A percentile compares a stretch with the other conserved stretches of the same genome.
Evolutionary conservation across 2,329 filamentous ascomycete species (phyloP).

Genomic region (Fusarium sp.): DNA sequence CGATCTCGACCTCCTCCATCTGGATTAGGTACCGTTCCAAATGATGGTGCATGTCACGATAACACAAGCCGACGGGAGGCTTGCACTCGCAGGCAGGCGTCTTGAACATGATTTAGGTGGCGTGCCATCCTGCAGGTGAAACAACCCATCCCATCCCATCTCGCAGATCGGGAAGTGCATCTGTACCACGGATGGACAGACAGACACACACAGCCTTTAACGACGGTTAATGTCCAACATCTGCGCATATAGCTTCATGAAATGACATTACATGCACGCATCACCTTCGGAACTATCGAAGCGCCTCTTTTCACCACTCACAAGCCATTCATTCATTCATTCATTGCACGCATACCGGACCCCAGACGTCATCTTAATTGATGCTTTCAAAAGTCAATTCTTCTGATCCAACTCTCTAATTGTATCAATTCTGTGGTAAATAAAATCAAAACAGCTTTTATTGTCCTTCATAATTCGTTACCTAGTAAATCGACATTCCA

Average conservation of each 20-base stretch:
- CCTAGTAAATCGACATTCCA: conserved; percentile 50
- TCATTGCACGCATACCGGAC: neutral
- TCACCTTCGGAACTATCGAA: neutral
- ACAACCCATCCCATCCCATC: conserved; percentile 4
- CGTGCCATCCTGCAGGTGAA: conserved; percentile 1
- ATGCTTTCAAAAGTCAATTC: conserved; percentile 10
- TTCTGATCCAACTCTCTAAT: conserved; percentile 36
- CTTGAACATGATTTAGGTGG: neutral
- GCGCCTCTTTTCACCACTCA: neutral
- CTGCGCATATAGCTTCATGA: neutral
- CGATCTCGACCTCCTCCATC: neutral
- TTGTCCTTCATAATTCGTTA: conserved; percentile 56
- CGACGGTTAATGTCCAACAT: neutral
- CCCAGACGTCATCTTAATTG: neutral
- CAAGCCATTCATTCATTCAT: neutral
- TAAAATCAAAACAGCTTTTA: conserved; percentile 48
- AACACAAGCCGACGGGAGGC: neutral
- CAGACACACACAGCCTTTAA: neutral
- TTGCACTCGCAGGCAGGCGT: neutral
- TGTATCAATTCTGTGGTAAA: conserved; percentile 37
- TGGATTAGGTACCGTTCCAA: neutral
- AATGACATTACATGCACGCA: neutral
- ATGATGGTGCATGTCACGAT: neutral
- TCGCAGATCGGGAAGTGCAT: neutral
- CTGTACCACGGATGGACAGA: neutral